These are phyloP conservation scores for Xylaria longipes DNA, from an alignment of 495 filamentous ascomycete genomes.

Conservation along the genomic window DNA sequence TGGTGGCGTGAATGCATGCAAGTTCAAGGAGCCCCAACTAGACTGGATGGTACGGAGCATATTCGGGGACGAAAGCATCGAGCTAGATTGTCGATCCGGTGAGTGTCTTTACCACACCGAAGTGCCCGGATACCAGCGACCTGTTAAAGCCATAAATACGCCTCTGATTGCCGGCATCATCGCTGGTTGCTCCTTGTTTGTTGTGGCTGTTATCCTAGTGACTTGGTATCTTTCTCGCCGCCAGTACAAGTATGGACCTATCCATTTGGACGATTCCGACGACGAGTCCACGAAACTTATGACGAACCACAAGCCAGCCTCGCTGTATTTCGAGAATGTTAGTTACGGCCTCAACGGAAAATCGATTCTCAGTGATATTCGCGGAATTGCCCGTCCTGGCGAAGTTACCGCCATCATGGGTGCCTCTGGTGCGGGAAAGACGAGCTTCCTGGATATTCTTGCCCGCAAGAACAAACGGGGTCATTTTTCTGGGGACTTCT, in stretches of 20 bases:
- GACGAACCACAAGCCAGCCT: constrained; percentile 87
- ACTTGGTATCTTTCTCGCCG: constrained; percentile 91
- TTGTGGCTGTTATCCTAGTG: constrained; percentile 80
- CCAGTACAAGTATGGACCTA: constrained; percentile 70
- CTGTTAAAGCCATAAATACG: constrained; percentile 95
- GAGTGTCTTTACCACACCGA: constrained; percentile 93
- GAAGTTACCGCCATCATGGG: constrained; percentile 98
- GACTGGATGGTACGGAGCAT: constrained; percentile 83
- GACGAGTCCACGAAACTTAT: constrained; percentile 87
- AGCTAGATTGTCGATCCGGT: constrained; percentile 79
- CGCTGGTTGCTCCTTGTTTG: constrained; percentile 82
- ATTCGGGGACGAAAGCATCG: constrained; percentile 91
- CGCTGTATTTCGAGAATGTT: constrained; percentile 87
- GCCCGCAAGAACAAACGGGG: constrained; percentile 98
- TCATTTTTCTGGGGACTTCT: constrained; percentile 78
- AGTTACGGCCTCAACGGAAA: constrained; percentile 87
- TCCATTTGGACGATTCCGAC: constrained; percentile 87
- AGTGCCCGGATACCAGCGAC: constrained; percentile 86
- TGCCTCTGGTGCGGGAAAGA: constrained; percentile 96
- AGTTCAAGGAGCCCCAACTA: constrained; percentile 90
- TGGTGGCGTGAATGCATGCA: constrained; percentile 67
- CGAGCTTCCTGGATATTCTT: constrained; percentile 94
- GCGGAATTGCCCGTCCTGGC: constrained; percentile 84
- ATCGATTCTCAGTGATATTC: constrained; percentile 80
- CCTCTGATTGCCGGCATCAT: constrained; percentile 95